phyloP scores from a whole-genome alignment of 192 early-diverging fungal species.

The Dispira parvispora region DNA sequence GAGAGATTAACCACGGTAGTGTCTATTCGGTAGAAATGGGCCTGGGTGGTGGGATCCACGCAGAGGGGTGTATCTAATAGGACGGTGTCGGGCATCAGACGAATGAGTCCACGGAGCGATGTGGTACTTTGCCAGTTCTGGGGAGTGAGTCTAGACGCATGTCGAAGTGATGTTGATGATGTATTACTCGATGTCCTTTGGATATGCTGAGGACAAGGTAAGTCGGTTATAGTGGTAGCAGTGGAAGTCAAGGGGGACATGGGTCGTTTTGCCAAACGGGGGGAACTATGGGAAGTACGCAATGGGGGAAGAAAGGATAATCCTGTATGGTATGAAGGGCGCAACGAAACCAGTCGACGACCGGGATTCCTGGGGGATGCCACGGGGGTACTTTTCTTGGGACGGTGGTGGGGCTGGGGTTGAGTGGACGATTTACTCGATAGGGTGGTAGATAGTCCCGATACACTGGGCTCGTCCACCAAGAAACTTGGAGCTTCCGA shows the following conservation, averaged over 20 bases:
- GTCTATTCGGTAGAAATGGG: background rate
- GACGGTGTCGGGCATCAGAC: background rate
- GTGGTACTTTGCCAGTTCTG: background rate
- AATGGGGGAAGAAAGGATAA: too few relatives aligned
- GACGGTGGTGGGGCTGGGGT: background rate
- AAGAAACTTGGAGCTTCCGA: background rate
- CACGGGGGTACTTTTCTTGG: background rate
- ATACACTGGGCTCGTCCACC: background rate
- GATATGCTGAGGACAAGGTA: background rate
- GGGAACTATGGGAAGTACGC: background rate
- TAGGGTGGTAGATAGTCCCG: background rate
- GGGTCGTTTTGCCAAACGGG: background rate
- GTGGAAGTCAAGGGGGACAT: background rate
- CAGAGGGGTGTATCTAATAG: conserved; percentile 1
- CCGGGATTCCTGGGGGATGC: background rate
- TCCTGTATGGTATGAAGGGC: too few relatives aligned
- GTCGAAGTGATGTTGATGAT: background rate
- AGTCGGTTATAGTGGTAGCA: background rate
- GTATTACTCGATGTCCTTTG: background rate
- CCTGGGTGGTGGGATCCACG: background rate
- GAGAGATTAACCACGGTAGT: conserved; percentile 4
- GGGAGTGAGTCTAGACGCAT: background rate
- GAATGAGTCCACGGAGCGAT: background rate
- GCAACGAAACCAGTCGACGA: too few relatives aligned
- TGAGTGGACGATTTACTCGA: background rate